Evolutionary conservation across 2,329 filamentous ascomycete genomes (phyloP).

Genomic region (Aspergillus caelatus): DNA sequence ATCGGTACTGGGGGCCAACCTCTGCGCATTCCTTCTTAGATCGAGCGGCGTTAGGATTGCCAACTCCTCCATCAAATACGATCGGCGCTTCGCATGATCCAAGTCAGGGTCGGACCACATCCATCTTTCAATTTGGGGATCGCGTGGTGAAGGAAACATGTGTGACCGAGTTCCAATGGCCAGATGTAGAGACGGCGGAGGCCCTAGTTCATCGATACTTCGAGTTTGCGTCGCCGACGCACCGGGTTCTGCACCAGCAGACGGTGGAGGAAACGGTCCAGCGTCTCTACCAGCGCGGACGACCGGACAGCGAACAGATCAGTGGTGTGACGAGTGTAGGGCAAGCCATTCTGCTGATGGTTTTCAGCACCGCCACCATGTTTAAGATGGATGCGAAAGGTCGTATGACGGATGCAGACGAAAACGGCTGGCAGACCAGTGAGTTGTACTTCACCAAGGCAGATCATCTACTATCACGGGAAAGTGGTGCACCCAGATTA

Average conservation of each 20-base stretch:
- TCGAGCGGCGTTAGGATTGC: conserved; percentile 22
- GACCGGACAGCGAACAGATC: neutral
- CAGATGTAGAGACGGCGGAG: conserved; percentile 12
- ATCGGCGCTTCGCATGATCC: neutral
- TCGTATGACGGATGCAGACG: conserved; percentile 17
- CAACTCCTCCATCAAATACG: conserved; percentile 14
- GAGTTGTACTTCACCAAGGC: conserved; percentile 25
- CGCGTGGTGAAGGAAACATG: conserved; percentile 16
- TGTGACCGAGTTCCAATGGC: conserved; percentile 23
- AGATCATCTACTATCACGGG: conserved; percentile 20
- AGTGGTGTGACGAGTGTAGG: conserved; percentile 7
- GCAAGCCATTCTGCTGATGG: conserved; percentile 22
- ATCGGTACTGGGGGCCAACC: conserved; percentile 27
- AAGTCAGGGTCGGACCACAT: conserved; percentile 5
- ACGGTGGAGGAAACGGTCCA: conserved; percentile 20
- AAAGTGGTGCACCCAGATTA: conserved; percentile 20
- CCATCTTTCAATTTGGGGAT: conserved; percentile 27
- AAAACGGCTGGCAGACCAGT: conserved; percentile 20
- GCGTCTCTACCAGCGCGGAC: conserved; percentile 13
- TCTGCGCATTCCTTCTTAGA: conserved; percentile 29
- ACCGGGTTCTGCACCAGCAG: conserved; percentile 26
- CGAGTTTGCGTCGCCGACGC: conserved; percentile 28
- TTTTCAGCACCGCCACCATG: conserved; percentile 24
- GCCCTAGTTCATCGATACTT: conserved; percentile 26
- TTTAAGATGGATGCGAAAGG: conserved; percentile 18